Percentiles rank a stretch among this genome's conserved stretches.
phyloP scores from a whole-genome alignment of 306 rosid genomes.

The Rosa lucieae region DNA sequence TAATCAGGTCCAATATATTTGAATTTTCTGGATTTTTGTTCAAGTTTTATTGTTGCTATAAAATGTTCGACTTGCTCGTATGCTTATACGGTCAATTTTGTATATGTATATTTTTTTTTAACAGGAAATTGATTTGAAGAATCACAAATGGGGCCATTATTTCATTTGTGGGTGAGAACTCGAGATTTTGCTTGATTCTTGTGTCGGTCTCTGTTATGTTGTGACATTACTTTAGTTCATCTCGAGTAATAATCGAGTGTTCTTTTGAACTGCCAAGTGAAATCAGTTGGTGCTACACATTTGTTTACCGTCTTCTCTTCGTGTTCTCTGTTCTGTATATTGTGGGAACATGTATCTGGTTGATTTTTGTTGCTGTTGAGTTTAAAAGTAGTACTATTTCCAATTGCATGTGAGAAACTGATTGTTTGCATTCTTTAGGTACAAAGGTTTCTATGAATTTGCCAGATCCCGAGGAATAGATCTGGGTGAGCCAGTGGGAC shows the following conservation, averaged over 20 bases:
- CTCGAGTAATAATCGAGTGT: no score
- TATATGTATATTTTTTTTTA: not conserved
- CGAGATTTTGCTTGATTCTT: not conserved
- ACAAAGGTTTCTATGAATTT: conserved; percentile 80
- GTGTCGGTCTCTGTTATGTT: not conserved
- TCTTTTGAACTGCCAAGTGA: not conserved
- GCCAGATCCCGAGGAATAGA: conserved; percentile 62
- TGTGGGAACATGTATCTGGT: not conserved
- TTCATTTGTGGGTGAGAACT: conserved; percentile 87
- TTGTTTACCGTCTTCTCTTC: not conserved
- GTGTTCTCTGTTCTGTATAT: not conserved
- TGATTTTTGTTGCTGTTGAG: not conserved
- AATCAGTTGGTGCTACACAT: not conserved
- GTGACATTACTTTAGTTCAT: not conserved
- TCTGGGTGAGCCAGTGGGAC: conserved; percentile 70
- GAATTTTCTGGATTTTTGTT: not conserved
- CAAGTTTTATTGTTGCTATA: not conserved
- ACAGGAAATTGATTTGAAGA: conserved; percentile 85
- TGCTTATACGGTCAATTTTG: not conserved
- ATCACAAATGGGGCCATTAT: conserved; percentile 98
- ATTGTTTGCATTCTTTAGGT: conserved; percentile 49
- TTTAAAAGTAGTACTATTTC: not conserved
- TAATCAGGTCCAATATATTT: conserved; percentile 47
- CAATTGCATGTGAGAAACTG: conserved; percentile 8
- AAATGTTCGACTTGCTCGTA: not conserved